Base-by-base conservation (phyloP, 208 protist species). In the Phytomonas francai region DNA sequence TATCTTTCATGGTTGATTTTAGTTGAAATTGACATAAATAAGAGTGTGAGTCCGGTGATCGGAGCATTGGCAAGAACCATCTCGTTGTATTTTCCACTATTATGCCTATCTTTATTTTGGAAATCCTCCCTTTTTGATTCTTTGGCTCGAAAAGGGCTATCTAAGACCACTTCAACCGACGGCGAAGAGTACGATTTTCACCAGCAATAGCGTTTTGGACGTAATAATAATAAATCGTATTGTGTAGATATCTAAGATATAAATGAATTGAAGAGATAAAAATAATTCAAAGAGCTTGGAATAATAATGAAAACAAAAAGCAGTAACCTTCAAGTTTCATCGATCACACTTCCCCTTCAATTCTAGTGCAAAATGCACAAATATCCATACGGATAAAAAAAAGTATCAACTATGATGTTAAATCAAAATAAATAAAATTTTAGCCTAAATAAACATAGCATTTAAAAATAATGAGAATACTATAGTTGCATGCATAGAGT, bases 31-130 rank as follows among this genome's bases (percentile, higher is more conserved):
- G 65, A 30, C 27, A 79, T 83, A 34, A 85, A 63, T 65, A 81
- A 51, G 16, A 89, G 61, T 28, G 84, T 74, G 59, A 88, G 67
- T 29, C 83, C 83, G 57, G 83, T 86, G 14, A 86, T 78, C 12
- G 86, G 86, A 6, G 79, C 80, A 19, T 87, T 68, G 36, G 84
- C 80, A 22, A 92, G 68, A 61, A 82, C 72, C 84, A 89, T 89
- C 31, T 68, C 29, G 25, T 5, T 45, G 32, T 58, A 32, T 65
- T 66, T 45, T 45, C 11, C 8, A 45, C 39, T 45, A 45, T 16
- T 45, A 11, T 11, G 39, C 19, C 19, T 11, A 7, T 45, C 9
- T 45, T 45, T 7, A 16, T 14, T 7, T 45, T 45, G 9, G 9
- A 7, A 2, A 14, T 2, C 12, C 4, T 45, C 39, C 12, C 39